Percentiles rank a stretch among this genome's conserved stretches.
Conservation (phyloP, 2,329 filamentous ascomycete species). For the Dothideomycetidae sp. region DNA sequence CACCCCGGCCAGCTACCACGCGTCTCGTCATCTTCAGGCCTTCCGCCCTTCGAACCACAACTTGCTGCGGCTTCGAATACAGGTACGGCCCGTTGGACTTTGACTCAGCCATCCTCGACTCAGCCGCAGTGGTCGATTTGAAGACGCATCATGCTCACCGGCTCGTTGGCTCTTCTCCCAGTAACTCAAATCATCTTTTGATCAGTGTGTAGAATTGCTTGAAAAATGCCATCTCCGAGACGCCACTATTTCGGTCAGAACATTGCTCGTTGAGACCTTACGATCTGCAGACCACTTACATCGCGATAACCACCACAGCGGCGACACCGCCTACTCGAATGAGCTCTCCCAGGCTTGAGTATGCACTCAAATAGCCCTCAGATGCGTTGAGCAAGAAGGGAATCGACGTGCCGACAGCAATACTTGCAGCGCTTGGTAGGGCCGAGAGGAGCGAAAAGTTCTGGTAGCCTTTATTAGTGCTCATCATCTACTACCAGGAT, state of each 20-base stretch:
- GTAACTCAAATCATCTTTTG: too few relatives aligned
- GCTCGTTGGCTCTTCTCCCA: too few relatives aligned
- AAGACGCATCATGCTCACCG: too few relatives aligned
- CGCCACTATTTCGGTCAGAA: conserved; percentile 3
- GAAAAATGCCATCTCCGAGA: conserved; percentile 6
- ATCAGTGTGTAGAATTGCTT: conserved; percentile 3
- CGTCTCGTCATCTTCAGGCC: too few relatives aligned
- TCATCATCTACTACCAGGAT: background rate
- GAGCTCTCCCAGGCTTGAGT: conserved; percentile 31
- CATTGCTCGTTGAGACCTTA: background rate
- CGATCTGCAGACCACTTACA: background rate
- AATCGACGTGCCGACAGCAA: conserved; percentile 24
- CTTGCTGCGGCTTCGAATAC: too few relatives aligned
- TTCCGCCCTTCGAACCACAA: too few relatives aligned
- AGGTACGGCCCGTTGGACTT: too few relatives aligned
- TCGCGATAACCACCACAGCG: conserved; percentile 1
- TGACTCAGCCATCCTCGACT: too few relatives aligned
- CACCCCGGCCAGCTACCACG: too few relatives aligned
- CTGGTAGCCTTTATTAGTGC: conserved; percentile 8
- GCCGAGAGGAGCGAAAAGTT: conserved; percentile 17
- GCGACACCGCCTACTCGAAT: conserved; percentile 20
- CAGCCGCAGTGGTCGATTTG: too few relatives aligned
- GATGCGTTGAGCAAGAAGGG: conserved; percentile 24
- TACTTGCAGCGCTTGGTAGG: conserved; percentile 22
- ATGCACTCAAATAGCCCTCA: conserved; percentile 17